Conservation (phyloP, 768 basidiomycete species). For the Ephemerocybe angulata region DNA sequence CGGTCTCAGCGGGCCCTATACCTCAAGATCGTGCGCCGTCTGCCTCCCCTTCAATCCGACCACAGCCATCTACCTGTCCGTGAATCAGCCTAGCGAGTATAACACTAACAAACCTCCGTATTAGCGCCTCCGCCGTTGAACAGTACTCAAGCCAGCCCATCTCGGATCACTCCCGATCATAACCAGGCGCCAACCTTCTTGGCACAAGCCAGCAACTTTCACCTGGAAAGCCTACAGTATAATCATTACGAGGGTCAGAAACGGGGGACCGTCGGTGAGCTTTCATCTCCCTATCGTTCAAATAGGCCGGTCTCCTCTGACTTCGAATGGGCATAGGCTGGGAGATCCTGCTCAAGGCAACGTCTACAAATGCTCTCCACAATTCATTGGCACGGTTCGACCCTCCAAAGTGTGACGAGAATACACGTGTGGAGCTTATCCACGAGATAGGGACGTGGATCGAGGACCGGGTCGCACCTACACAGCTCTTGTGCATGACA, state of each 20-base stretch:
- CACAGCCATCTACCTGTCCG: too few relatives aligned
- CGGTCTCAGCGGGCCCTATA: too few relatives aligned
- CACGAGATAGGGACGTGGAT: not conserved
- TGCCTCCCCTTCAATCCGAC: too few relatives aligned
- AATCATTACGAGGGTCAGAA: not conserved
- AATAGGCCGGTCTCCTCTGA: not conserved
- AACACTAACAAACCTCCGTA: too few relatives aligned
- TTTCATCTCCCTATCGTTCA: not conserved
- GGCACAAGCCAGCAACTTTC: not conserved
- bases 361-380: not conserved
- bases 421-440: conserved; percentile 4
- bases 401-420: conserved; percentile 4
- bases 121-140: too few relatives aligned
- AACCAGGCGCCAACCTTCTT: too few relatives aligned
- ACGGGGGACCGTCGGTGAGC: not conserved
- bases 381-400: conserved; percentile 6
- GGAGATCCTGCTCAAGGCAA: not conserved
- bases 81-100: too few relatives aligned
- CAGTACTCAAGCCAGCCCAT: too few relatives aligned
- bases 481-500: not conserved
- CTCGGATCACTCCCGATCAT: too few relatives aligned
- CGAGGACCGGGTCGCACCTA: not conserved
- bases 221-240: not conserved
- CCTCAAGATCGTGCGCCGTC: too few relatives aligned
- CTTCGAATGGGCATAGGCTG: not conserved